Evolutionary conservation across 108 stramenopile species (phyloP).

Genomic region (Fistulifera solaris): DNA sequence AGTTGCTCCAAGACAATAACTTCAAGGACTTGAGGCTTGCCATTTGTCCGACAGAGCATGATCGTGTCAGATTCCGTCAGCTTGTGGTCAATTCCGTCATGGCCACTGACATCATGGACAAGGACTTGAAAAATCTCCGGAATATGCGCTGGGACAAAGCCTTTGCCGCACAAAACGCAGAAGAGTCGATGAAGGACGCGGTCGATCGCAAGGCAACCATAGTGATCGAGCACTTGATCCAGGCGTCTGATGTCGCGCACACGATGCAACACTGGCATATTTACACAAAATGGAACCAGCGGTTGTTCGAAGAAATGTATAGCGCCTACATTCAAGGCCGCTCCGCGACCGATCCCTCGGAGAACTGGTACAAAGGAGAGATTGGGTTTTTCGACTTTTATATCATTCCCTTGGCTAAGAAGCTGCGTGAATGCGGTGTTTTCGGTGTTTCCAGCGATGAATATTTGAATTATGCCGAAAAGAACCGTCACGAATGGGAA

Average conservation of each 20-base stretch:
- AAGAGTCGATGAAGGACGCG: not conserved
- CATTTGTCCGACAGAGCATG: slow-evolving; percentile 23
- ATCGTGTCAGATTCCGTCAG: slow-evolving; percentile 28
- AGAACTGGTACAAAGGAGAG: slow-evolving; percentile 28
- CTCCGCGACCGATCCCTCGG: slow-evolving; percentile 6
- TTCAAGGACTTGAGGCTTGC: slow-evolving; percentile 22
- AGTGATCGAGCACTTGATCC: slow-evolving; percentile 39
- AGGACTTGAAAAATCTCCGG: slow-evolving; percentile 7
- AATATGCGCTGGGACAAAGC: slow-evolving; percentile 15
- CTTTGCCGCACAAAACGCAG: not conserved
- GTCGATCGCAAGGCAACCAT: slow-evolving; percentile 11
- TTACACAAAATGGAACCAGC: slow-evolving; percentile 32
- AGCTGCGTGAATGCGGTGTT: slow-evolving; percentile 30
- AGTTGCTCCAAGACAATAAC: slow-evolving; percentile 18
- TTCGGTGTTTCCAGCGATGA: slow-evolving; percentile 23
- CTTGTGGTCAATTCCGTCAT: slow-evolving; percentile 18
- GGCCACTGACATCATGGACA: slow-evolving; percentile 15
- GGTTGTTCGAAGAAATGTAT: slow-evolving; percentile 26
- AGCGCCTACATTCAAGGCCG: slow-evolving; percentile 20
- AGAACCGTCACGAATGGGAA: slow-evolving; percentile 3
- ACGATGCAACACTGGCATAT: slow-evolving; percentile 43
- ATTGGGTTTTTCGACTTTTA: slow-evolving; percentile 34
- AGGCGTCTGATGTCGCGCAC: slow-evolving; percentile 36
- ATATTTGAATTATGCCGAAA: slow-evolving; percentile 13
- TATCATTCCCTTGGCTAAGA: slow-evolving; percentile 32